Evolutionary conservation across 495 filamentous ascomycete genomes (phyloP).

Genomic region (Penicillium manginii): DNA sequence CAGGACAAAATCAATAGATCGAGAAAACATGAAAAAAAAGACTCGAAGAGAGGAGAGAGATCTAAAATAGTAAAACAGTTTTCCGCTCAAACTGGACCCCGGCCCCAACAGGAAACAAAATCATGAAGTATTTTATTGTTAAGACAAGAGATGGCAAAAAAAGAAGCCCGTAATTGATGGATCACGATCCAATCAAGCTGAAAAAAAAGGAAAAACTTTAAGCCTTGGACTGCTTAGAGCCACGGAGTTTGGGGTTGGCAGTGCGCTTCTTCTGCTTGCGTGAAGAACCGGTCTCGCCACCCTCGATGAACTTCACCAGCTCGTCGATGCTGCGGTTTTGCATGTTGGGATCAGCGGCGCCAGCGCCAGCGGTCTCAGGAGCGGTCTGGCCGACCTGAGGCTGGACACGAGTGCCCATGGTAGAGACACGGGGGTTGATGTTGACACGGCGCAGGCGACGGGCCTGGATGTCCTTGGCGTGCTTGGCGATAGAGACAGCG

Average conservation of each 20-base stretch:
- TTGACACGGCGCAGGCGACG: slow-evolving; percentile 65
- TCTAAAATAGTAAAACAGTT: slow-evolving; percentile 40
- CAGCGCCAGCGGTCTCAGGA: slow-evolving; percentile 44
- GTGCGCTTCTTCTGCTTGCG: slow-evolving; percentile 69
- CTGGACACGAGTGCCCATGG: slow-evolving; percentile 54
- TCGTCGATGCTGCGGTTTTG: slow-evolving; percentile 85
- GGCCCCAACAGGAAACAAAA: slow-evolving; percentile 29
- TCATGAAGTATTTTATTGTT: slow-evolving; percentile 40
- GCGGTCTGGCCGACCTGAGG: slow-evolving; percentile 59
- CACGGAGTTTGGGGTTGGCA: slow-evolving; percentile 72
- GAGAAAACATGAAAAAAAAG: slow-evolving; percentile 25
- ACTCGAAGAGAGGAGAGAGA: slow-evolving; percentile 43
- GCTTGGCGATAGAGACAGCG: slow-evolving; percentile 89
- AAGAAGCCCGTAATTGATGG: slow-evolving; percentile 16
- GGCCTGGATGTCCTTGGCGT: slow-evolving; percentile 81
- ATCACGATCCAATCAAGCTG: slow-evolving; percentile 1
- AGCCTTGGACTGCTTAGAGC: slow-evolving; percentile 50
- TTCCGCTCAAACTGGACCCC: slow-evolving; percentile 38
- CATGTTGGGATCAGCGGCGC: slow-evolving; percentile 41
- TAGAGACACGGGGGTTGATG: slow-evolving; percentile 56
- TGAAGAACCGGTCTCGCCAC: slow-evolving; percentile 61
- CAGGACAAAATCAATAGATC: slow-evolving; percentile 26
- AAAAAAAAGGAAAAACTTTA: slow-evolving; percentile 11
- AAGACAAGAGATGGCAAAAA: slow-evolving; percentile 37
- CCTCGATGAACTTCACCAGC: slow-evolving; percentile 84